phyloP scores from a whole-genome alignment of 768 basidiomycete genomes.

The Suillus sp. region DNA sequence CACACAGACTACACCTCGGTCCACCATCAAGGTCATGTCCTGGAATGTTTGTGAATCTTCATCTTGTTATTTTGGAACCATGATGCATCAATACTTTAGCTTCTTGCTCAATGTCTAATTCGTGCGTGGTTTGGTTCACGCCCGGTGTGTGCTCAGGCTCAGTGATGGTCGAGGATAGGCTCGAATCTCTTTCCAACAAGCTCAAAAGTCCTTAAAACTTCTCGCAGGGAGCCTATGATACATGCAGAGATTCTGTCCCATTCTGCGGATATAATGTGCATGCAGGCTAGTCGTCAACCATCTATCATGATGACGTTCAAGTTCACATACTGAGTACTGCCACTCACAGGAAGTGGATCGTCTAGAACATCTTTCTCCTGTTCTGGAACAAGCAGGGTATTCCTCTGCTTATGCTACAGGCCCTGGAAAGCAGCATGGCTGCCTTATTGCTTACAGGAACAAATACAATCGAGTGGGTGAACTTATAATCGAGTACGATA shows the following conservation, averaged over 20 bases:
- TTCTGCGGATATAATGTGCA: conserved; percentile 79
- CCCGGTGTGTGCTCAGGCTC: neutral
- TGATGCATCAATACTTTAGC: conserved; percentile 38
- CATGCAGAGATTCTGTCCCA: conserved; percentile 72
- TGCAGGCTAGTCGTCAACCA: conserved; percentile 61
- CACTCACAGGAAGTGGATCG: conserved; percentile 80
- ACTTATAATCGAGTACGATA: conserved; percentile 68
- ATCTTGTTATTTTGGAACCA: conserved; percentile 7
- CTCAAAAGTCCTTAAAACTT: conserved; percentile 73
- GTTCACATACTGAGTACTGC: conserved; percentile 4
- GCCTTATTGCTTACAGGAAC: conserved; percentile 74
- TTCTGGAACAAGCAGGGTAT: conserved; percentile 67
- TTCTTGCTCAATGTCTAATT: conserved; percentile 78
- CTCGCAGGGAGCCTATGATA: conserved; percentile 74
- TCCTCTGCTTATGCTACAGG: conserved; percentile 66
- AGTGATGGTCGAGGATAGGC: conserved; percentile 43
- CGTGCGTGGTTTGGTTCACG: conserved; percentile 50
- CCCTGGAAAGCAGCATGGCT: conserved; percentile 80
- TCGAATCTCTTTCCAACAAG: conserved; percentile 84
- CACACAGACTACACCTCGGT: conserved; percentile 6
- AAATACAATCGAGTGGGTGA: conserved; percentile 50
- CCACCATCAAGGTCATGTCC: conserved; percentile 59
- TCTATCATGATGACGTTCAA: neutral
- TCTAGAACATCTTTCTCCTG: conserved; percentile 69
- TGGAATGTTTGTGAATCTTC: conserved; percentile 72